Evolutionary conservation across 78 protist genomes (phyloP).

Genomic region (Dictyostelium firmibasis): DNA sequence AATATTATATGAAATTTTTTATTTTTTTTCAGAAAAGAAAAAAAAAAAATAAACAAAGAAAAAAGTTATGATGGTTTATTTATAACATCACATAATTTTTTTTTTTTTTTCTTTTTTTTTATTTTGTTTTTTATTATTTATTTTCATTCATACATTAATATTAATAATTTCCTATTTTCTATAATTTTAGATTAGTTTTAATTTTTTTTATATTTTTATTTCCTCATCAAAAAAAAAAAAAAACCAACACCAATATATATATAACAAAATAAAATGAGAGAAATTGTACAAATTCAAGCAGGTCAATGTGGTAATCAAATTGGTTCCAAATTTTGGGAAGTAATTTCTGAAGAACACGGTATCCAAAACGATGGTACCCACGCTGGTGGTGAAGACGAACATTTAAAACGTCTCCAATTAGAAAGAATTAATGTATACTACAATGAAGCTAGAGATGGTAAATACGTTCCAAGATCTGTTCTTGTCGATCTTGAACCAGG

Average conservation of each 20-base stretch:
- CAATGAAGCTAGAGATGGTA: conserved; percentile 96
- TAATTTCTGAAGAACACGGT: conserved; percentile 98
- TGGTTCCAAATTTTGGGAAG: conserved; percentile 93
- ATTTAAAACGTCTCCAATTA: conserved; percentile 95
- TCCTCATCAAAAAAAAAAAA: neutral
- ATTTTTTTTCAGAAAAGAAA: no score
- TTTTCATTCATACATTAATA: neutral
- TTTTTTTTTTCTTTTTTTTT: no score
- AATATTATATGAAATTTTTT: no score
- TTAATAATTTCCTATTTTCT: neutral
- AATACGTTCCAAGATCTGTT: conserved; percentile 98
- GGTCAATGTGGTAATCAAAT: conserved; percentile 99
- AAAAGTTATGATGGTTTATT: no score
- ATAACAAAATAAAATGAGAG: conserved; percentile 89
- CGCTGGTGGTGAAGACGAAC: conserved; percentile 92
- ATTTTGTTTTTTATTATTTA: no score
- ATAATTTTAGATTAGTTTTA: neutral
- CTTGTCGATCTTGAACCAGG: conserved; percentile 99
- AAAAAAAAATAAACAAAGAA: no score
- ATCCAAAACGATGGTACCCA: conserved; percentile 96
- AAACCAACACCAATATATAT: neutral
- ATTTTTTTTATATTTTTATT: neutral
- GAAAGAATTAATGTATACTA: conserved; percentile 98
- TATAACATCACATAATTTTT: no score
- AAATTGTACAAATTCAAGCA: conserved; percentile 96